Evolutionary conservation across 495 filamentous ascomycete genomes (phyloP), one percentile per base, ranked within the genome.

Genomic region (Penicillium pulvis): DNA sequence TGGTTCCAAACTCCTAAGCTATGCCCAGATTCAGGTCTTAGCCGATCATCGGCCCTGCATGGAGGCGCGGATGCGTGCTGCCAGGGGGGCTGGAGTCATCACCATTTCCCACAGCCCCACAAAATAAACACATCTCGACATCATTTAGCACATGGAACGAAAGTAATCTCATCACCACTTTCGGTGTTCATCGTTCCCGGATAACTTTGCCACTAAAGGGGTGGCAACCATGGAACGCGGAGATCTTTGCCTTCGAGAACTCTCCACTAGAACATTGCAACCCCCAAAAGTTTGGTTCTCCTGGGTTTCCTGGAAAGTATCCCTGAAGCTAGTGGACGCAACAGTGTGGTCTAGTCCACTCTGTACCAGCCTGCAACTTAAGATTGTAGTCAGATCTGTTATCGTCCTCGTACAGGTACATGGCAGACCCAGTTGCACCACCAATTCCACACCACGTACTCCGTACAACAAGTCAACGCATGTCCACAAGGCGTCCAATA

Each of bases 61-160:
- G 53, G n/a, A 41, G 57, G 47, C 54, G 59, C 53, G 53, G 61
- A 59, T 56, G 53, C 49, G n/a, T 50, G 4, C 39, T 54, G 53
- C 53, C 51, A 57, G 51, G 53, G 50, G 14, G 19, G 39, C 6
- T 36, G 24, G 36, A 55, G n/a, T 33, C 28, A 44, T 46, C 24
- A 26, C 16, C 42, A 48, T 50, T 47, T 17, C 14, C 12, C 16
- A 48, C 41, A 6, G 33, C 24, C 55, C 57, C 55, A 64, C 58
- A 57, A 51, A 64, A 64, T 64, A 56, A 60, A 56, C 53, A 57
- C 43, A 49, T 35, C 42, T 53, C 52, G 51, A 58, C 45, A 60
- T 60, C 57, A 60, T 60, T 23, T 11, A 46, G 39, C 33, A 41
- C 53, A 41, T 41, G 39, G 39, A 17, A 17, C 17, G 6, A n/a